Percentiles rank a stretch among this genome's conserved stretches.
Conservation (phyloP, 2,329 filamentous ascomycete genomes). For the Trichoderma sp. region DNA sequence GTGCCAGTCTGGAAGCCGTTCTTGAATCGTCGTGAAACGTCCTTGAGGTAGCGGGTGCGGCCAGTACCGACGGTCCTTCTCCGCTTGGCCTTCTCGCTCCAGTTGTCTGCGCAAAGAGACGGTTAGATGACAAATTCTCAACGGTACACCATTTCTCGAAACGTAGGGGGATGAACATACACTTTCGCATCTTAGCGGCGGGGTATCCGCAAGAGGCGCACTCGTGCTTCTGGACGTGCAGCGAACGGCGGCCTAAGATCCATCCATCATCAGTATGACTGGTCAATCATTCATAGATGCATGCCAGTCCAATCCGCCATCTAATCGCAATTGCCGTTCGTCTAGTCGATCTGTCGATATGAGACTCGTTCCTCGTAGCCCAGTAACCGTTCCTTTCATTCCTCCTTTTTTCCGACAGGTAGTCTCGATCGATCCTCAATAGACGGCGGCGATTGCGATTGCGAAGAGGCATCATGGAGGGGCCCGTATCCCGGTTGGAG, state of each 20-base stretch:
- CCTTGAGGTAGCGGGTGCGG: slow-evolving; percentile 93
- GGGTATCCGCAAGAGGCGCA: slow-evolving; percentile 96
- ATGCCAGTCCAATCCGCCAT: slow-evolving; percentile 2
- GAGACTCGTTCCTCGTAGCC: background rate
- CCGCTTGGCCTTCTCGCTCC: slow-evolving; percentile 99
- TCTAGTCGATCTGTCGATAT: slow-evolving; percentile 1
- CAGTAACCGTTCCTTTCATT: slow-evolving; percentile 17
- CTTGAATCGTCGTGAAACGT: slow-evolving; percentile 88
- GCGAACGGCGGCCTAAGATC: slow-evolving; percentile 79
- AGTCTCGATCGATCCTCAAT: slow-evolving; percentile 14
- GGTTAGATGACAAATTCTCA: background rate
- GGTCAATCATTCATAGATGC: slow-evolving; percentile 20
- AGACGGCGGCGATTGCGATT: background rate
- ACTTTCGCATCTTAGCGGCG: slow-evolving; percentile 95
- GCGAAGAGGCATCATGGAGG: slow-evolving; percentile 4
- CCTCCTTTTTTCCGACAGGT: slow-evolving; percentile 20
- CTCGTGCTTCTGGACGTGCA: slow-evolving; percentile 99
- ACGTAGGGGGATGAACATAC: slow-evolving; percentile 62
- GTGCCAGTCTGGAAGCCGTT: slow-evolving; percentile 95
- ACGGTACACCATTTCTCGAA: background rate
- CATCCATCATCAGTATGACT: slow-evolving; percentile 32
- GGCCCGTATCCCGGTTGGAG: slow-evolving; percentile 20
- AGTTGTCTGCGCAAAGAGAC: slow-evolving; percentile 74
- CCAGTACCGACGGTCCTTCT: slow-evolving; percentile 99
- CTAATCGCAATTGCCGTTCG: slow-evolving; percentile 6